A percentile compares a stretch with the other conserved stretches of the same genome.
phyloP scores from a whole-genome alignment of 2,329 filamentous ascomycete genomes.

The Thielaviopsis musarum region DNA sequence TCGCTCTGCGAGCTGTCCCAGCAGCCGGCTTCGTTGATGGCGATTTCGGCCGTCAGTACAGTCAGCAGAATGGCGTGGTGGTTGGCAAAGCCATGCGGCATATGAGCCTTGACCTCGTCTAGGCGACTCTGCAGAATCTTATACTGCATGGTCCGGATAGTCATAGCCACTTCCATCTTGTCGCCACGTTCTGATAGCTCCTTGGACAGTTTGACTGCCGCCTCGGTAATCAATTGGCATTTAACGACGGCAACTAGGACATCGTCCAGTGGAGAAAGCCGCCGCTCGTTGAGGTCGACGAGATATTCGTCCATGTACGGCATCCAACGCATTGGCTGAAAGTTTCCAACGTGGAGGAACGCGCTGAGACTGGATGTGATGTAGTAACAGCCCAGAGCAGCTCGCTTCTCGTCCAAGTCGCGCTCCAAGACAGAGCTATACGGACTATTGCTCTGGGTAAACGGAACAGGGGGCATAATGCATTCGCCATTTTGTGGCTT shows the following conservation, averaged over 20 bases:
- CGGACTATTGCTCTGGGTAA: neutral
- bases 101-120: conserved; percentile 4
- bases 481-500: conserved; percentile 8
- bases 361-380: conserved; percentile 15
- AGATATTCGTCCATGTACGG: conserved; percentile 38
- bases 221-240: conserved; percentile 7
- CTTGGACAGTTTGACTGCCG: conserved; percentile 5
- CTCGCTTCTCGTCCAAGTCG: conserved; percentile 12
- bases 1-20: conserved; percentile 5
- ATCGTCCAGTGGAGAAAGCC: conserved; percentile 5
- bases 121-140: conserved; percentile 7
- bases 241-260: conserved; percentile 7
- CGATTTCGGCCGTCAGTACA: conserved; percentile 7
- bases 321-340: conserved; percentile 34
- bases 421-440: conserved; percentile 1
- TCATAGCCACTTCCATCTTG: neutral
- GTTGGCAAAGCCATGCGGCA: neutral
- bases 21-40: conserved; percentile 9
- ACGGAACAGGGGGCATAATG: neutral
- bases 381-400: conserved; percentile 12
- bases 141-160: conserved; percentile 9
- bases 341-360: conserved; percentile 16
- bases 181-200: conserved; percentile 5
- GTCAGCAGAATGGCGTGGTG: conserved; percentile 8
- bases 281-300: conserved; percentile 20